phyloP scores from a whole-genome alignment of 139 green algal genomes.

The Tetraselmis chui region DNA sequence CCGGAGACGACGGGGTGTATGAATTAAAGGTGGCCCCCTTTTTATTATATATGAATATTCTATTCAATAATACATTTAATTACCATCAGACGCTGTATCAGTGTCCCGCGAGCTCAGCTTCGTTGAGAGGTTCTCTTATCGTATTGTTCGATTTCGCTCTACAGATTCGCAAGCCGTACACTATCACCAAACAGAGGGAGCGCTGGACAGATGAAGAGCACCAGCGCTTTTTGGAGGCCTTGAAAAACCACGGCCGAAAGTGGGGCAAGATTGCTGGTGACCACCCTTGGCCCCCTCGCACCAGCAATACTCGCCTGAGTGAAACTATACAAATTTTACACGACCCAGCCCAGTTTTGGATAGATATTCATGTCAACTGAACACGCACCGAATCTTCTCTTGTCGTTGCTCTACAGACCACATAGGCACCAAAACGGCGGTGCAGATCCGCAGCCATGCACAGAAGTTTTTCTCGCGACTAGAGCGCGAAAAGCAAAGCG shows the following conservation, averaged over 20 bases:
- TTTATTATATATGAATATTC: not conserved
- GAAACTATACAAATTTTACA: no score
- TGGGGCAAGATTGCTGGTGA: slow-evolving; percentile 36
- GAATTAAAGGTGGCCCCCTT: no score
- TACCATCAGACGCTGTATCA: not conserved
- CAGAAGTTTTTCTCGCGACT: slow-evolving; percentile 90
- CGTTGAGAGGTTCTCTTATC: not conserved
- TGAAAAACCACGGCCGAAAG: slow-evolving; percentile 44
- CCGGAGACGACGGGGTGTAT: no score
- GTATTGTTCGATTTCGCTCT: not conserved
- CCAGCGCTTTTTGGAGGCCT: slow-evolving; percentile 52
- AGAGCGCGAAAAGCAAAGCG: slow-evolving; percentile 37
- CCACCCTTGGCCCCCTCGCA: not conserved
- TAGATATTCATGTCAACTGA: no score
- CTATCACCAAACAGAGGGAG: slow-evolving; percentile 59
- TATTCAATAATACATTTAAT: not conserved
- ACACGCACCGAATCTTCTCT: no score
- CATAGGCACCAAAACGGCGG: slow-evolving; percentile 87
- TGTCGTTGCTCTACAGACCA: no score
- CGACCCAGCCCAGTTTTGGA: no score
- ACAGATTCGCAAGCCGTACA: slow-evolving; percentile 63
- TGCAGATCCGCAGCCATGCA: slow-evolving; percentile 92
- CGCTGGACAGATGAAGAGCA: slow-evolving; percentile 68
- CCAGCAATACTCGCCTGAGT: no score
- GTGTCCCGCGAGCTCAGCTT: not conserved